Conservation (phyloP, 805 yeast genomes). For the Teunomyces aglyptinius region DNA sequence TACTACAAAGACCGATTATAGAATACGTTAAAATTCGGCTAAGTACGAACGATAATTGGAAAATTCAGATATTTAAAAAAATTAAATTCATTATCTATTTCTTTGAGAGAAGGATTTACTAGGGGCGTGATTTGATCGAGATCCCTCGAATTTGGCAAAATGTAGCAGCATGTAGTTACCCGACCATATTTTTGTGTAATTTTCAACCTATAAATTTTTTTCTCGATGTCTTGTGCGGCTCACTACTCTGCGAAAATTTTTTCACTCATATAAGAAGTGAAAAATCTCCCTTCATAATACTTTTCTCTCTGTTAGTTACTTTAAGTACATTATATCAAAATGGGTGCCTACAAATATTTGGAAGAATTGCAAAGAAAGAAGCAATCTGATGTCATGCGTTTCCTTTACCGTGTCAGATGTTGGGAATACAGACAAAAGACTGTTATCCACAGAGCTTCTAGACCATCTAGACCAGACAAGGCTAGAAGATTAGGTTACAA, state of each 20-base stretch:
- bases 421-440: slow-evolving; percentile 99
- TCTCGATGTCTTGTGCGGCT: slow-evolving; percentile 2
- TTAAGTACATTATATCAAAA: slow-evolving; percentile 32
- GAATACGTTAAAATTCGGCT: no score
- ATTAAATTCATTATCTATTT: no score
- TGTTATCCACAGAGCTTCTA: slow-evolving; percentile 97
- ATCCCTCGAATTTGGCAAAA: background rate
- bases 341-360: slow-evolving; percentile 99
- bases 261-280: slow-evolving; percentile 3
- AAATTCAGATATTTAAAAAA: no score
- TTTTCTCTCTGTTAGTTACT: slow-evolving; percentile 10
- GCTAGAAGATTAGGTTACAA: slow-evolving; percentile 99
- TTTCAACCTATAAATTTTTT: background rate
- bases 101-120: no score
- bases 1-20: no score
- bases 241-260: background rate
- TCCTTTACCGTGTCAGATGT: slow-evolving; percentile 99
- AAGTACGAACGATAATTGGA: no score
- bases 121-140: no score
- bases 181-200: background rate
- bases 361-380: slow-evolving; percentile 99
- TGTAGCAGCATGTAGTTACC: background rate
- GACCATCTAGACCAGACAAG: slow-evolving; percentile 99
- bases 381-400: slow-evolving; percentile 99
- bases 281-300: background rate